Conservation (phyloP, 2,329 filamentous ascomycete genomes). For the Trichoderma arundinaceum region DNA sequence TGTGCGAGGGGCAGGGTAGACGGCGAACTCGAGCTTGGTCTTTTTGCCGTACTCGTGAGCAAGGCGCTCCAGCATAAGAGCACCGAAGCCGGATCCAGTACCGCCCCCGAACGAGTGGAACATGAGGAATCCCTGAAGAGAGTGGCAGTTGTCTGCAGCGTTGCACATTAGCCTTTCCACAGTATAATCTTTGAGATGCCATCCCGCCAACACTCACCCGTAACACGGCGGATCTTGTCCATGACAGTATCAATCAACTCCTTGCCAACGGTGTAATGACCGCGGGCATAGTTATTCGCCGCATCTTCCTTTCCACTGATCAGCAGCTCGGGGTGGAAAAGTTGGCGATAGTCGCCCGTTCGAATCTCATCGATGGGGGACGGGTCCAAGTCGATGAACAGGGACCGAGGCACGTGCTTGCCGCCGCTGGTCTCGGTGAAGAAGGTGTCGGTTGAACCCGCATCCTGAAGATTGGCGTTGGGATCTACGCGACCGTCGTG, state of each 20-base stretch:
- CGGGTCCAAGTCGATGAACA: constrained; percentile 75
- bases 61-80: constrained; percentile 73
- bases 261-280: constrained; percentile 78
- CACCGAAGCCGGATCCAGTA: constrained; percentile 74
- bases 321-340: constrained; percentile 74
- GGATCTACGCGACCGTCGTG: constrained; percentile 68
- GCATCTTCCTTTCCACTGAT: constrained; percentile 79
- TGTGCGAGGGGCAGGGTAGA: constrained; percentile 72
- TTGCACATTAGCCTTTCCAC: not conserved
- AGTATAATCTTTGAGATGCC: not conserved
- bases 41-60: constrained; percentile 78
- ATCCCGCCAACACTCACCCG: constrained; percentile 55
- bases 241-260: constrained; percentile 75
- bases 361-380: constrained; percentile 77
- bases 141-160: constrained; percentile 69
- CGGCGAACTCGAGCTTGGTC: constrained; percentile 76
- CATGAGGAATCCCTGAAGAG: constrained; percentile 74
- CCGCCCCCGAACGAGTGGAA: constrained; percentile 78
- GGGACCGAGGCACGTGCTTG: constrained; percentile 74
- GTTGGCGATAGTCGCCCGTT: constrained; percentile 68
- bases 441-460: constrained; percentile 73
- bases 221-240: constrained; percentile 71
- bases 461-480: constrained; percentile 62
- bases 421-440: constrained; percentile 74
- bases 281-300: constrained; percentile 78